Percentiles rank a stretch among this genome's conserved stretches.
Conservation (phyloP, 2,329 filamentous ascomycete species). For the Neoarthrinium moseri region DNA sequence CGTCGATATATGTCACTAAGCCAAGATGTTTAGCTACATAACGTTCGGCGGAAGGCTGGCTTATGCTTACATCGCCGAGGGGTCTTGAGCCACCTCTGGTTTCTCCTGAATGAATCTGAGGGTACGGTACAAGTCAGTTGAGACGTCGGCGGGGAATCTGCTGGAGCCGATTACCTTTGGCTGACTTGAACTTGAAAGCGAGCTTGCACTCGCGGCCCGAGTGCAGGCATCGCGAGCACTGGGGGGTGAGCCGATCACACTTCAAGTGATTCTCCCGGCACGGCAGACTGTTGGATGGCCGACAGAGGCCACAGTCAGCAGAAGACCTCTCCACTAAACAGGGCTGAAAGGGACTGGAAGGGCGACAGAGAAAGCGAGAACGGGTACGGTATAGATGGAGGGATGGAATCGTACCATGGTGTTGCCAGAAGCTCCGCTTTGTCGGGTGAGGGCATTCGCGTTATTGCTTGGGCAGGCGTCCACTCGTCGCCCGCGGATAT, state of each 20-base stretch:
- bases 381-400: no score
- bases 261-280: conserved; percentile 47
- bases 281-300: conserved; percentile 34
- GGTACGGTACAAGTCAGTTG: not conserved
- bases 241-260: conserved; percentile 38
- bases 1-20: conserved; percentile 29
- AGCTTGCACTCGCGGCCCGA: conserved; percentile 31
- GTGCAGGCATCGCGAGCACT: conserved; percentile 28
- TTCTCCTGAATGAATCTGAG: conserved; percentile 23
- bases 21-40: not conserved
- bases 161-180: conserved; percentile 21
- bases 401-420: conserved; percentile 26
- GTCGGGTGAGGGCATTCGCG: conserved; percentile 31
- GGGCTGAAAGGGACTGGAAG: conserved; percentile 3
- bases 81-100: conserved; percentile 27
- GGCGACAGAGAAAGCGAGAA: not conserved
- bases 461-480: conserved; percentile 11
- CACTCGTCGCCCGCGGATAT: not conserved
- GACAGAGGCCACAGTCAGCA: conserved; percentile 2
- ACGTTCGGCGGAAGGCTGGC: not conserved
- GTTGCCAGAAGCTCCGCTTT: conserved; percentile 28
- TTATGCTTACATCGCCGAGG: conserved; percentile 23
- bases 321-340: conserved; percentile 5
- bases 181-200: conserved; percentile 31
- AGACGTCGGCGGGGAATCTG: not conserved